These are phyloP conservation scores for Beauveria rudraprayagi DNA, from an alignment of 2,329 filamentous ascomycete genomes.

Conservation along the genomic window DNA sequence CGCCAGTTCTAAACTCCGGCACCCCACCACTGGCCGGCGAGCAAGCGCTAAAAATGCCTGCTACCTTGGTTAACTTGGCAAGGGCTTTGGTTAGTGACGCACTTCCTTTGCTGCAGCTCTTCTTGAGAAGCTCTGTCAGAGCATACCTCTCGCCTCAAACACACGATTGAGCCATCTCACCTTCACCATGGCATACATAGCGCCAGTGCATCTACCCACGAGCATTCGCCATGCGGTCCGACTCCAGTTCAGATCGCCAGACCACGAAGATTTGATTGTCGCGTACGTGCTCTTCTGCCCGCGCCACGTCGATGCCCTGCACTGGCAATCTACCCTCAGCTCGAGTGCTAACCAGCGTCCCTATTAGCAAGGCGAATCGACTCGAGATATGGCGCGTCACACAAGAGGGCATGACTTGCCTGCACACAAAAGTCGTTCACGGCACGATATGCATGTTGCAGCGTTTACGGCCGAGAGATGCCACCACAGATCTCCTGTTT, in stretches of 20 bases:
- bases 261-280: constrained; percentile 76
- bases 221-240: constrained; percentile 85
- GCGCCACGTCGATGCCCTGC: neutral
- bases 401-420: constrained; percentile 55
- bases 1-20: neutral
- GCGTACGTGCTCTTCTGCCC: constrained; percentile 53
- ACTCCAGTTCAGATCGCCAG: constrained; percentile 63
- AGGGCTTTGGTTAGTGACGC: neutral
- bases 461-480: constrained; percentile 66
- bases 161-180: neutral
- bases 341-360: constrained; percentile 20
- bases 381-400: constrained; percentile 73
- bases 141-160: neutral
- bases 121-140: neutral
- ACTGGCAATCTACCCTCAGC: neutral
- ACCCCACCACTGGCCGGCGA: neutral
- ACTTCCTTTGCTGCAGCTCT: neutral
- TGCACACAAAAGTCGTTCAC: constrained; percentile 65
- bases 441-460: constrained; percentile 83
- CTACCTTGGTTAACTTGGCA: neutral
- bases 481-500: constrained; percentile 76
- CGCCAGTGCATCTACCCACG: constrained; percentile 85
- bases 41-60: neutral
- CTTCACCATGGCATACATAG: constrained; percentile 76
- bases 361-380: constrained; percentile 67